These are phyloP conservation scores for Penicillium paneum DNA, from an alignment of 2,329 filamentous ascomycete genomes.

Conservation along the genomic window DNA sequence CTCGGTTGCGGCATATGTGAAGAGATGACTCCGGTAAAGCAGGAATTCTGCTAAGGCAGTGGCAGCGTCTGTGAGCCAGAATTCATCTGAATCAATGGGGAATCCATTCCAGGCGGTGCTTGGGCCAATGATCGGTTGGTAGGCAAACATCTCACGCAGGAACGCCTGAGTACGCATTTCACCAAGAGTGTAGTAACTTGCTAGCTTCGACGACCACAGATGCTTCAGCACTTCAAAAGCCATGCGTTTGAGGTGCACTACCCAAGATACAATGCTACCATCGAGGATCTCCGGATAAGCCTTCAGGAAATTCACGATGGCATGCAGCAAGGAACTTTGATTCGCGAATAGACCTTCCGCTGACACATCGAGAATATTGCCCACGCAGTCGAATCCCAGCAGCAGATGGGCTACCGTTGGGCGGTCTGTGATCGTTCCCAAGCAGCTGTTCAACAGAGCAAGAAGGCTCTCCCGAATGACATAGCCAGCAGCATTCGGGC, in stretches of 20 bases:
- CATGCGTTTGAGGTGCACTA: constrained; percentile 65
- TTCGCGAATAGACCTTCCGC: constrained; percentile 67
- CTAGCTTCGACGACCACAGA: constrained; percentile 80
- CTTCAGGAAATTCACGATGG: constrained; percentile 68
- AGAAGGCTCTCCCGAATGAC: constrained; percentile 79
- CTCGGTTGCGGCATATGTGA: constrained; percentile 83
- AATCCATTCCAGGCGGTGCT: constrained; percentile 72
- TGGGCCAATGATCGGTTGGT: constrained; percentile 67
- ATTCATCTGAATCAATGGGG: constrained; percentile 58
- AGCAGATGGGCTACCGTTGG: constrained; percentile 89
- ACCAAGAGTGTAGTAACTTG: constrained; percentile 68
- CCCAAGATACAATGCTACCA: constrained; percentile 62
- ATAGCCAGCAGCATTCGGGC: constrained; percentile 68
- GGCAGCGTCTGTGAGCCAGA: constrained; percentile 66
- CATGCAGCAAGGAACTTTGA: constrained; percentile 77
- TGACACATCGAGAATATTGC: constrained; percentile 66
- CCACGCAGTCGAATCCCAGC: constrained; percentile 78
- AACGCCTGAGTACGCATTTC: constrained; percentile 79
- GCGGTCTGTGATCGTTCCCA: constrained; percentile 69
- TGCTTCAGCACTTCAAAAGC: constrained; percentile 71
- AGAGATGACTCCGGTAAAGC: constrained; percentile 68
- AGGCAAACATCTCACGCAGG: constrained; percentile 71
- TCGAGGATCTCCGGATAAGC: constrained; percentile 64
- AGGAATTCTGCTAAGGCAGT: constrained; percentile 74
- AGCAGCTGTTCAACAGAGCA: constrained; percentile 77